These are phyloP conservation scores for Trichoderma virens DNA, from an alignment of 495 filamentous ascomycete genomes.

Conservation along the genomic window DNA sequence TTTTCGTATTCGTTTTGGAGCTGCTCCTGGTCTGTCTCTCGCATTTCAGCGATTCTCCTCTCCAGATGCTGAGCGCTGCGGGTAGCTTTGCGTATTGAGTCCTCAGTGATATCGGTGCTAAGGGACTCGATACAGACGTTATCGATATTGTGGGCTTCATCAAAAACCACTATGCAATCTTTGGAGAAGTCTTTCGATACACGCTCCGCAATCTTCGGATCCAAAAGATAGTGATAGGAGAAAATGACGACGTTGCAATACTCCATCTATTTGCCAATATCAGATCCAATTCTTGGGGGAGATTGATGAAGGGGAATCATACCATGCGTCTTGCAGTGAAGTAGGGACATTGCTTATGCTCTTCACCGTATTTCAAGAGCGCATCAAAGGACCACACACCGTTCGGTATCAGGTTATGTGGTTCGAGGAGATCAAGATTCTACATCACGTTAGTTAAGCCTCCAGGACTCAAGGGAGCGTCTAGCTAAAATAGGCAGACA, in stretches of 20 bases:
- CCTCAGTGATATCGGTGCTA: conserved; percentile 93
- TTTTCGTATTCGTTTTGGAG: conserved; percentile 93
- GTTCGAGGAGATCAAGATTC: conserved; percentile 92
- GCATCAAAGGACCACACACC: conserved; percentile 96
- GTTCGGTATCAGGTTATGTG: conserved; percentile 85
- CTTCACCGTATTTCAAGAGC: conserved; percentile 77
- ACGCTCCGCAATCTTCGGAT: conserved; percentile 95
- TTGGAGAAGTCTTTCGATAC: conserved; percentile 96
- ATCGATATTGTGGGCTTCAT: conserved; percentile 99
- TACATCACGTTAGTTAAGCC: conserved; percentile 23
- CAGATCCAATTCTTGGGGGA: conserved; percentile 14
- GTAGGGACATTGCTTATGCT: conserved; percentile 96
- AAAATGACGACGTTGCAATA: conserved; percentile 99
- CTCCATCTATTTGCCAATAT: conserved; percentile 58
- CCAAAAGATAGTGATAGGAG: conserved; percentile 95
- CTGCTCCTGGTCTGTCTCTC: conserved; percentile 82
- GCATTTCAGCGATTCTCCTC: conserved; percentile 85
- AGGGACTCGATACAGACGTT: conserved; percentile 98
- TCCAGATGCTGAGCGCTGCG: conserved; percentile 86
- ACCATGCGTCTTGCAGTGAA: conserved; percentile 94
- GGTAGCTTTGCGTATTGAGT: conserved; percentile 81
- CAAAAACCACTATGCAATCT: conserved; percentile 97
- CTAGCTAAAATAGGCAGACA: conserved; percentile 14
- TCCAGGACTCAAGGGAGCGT: neutral
- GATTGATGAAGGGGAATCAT: conserved; percentile 9